Conservation (phyloP, 768 basidiomycete species). For the Podaxis carcinomalis region DNA sequence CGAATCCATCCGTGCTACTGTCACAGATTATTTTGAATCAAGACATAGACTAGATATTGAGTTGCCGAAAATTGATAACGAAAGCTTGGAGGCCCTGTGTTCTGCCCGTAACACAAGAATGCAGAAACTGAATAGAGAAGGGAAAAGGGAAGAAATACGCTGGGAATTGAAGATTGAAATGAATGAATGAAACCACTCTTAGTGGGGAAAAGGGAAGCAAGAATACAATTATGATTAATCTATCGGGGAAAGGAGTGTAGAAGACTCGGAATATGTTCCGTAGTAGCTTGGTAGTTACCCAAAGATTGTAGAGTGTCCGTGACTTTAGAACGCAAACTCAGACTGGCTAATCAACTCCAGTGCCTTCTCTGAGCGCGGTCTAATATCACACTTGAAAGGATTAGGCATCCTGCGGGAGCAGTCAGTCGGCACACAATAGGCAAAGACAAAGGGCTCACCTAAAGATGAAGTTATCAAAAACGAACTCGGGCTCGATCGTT, state of each 20-base stretch:
- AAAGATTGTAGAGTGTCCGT: neutral
- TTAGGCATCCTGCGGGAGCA: conserved; percentile 35
- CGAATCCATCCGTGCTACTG: too few relatives aligned
- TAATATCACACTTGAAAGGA: conserved; percentile 44
- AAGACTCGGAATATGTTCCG: neutral
- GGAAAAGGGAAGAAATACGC: neutral
- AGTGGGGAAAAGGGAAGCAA: neutral
- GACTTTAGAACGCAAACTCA: conserved; percentile 12
- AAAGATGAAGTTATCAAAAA: conserved; percentile 60
- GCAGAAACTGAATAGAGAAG: neutral
- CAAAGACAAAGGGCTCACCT: conserved; percentile 33
- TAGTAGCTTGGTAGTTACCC: neutral
- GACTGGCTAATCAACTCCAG: conserved; percentile 34
- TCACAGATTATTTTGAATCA: too few relatives aligned
- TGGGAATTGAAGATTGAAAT: neutral
- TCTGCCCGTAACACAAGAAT: neutral
- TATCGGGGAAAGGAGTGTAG: neutral
- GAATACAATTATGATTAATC: neutral
- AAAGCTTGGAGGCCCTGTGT: too few relatives aligned
- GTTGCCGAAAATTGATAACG: too few relatives aligned
- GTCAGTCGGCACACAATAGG: neutral
- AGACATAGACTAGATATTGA: too few relatives aligned
- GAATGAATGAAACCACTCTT: neutral
- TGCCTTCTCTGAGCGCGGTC: conserved; percentile 44
- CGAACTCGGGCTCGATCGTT: conserved; percentile 41